These are phyloP conservation scores for Trichoderma brevicompactum DNA, from an alignment of 2,329 filamentous ascomycete species.

Conservation along the genomic window DNA sequence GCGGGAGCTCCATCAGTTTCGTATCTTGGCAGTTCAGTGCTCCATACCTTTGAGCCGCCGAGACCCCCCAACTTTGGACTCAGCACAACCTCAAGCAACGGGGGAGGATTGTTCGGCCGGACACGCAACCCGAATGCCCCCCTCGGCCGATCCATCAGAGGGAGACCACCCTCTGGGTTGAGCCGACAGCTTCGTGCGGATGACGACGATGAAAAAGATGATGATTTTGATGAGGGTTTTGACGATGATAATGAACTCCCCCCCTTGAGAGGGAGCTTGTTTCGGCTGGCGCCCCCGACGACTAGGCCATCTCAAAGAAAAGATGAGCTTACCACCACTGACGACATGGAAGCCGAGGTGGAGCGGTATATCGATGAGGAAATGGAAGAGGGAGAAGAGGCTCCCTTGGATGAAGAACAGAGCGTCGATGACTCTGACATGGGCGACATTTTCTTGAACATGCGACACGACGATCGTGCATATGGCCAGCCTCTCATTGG, in stretches of 20 bases:
- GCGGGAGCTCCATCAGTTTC: constrained; percentile 60
- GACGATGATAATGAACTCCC: constrained; percentile 45
- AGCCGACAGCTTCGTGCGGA: constrained; percentile 48
- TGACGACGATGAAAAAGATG: constrained; percentile 39
- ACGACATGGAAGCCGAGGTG: constrained; percentile 45
- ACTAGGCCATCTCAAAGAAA: constrained; percentile 31
- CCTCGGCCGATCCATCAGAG: constrained; percentile 54
- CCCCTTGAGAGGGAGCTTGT: constrained; percentile 41
- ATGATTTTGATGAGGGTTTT: constrained; percentile 38
- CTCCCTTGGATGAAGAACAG: constrained; percentile 44
- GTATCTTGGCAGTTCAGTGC: constrained; percentile 59
- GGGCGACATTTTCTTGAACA: constrained; percentile 56
- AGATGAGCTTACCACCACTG: constrained; percentile 33
- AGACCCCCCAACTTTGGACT: constrained; percentile 49
- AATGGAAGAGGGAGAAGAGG: constrained; percentile 42
- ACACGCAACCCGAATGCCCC: constrained; percentile 48
- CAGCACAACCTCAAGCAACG: constrained; percentile 35
- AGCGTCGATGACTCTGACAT: constrained; percentile 49
- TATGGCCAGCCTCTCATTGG: constrained; percentile 48
- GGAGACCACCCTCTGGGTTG: constrained; percentile 56
- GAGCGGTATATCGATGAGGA: constrained; percentile 45
- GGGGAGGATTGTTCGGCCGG: constrained; percentile 45
- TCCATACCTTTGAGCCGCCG: constrained; percentile 48
- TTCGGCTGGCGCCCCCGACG: constrained; percentile 37
- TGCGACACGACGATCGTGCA: constrained; percentile 49